Base-by-base conservation (phyloP, 2,329 filamentous ascomycete genomes). In the Pezicula radicicola region DNA sequence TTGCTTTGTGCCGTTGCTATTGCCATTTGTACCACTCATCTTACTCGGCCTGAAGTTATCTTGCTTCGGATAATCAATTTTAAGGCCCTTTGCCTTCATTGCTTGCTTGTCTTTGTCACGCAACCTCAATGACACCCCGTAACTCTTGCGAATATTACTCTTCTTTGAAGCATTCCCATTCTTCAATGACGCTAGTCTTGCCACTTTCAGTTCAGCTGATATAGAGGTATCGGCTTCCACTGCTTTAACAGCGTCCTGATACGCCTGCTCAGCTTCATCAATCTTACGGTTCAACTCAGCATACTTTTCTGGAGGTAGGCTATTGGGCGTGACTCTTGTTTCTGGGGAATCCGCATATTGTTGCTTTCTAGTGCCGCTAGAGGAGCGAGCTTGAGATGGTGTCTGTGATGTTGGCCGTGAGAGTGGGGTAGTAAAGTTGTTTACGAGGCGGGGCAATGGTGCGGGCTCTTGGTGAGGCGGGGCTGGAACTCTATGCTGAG, bases 61-160 rank as follows among this genome's bases (percentile, higher is more conserved):
- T 33, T 33, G 15, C 27, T 30, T 45, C 6, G 25, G 25, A n/a
- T 45, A 30, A 28, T 16, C 27, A 27, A 27, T 13, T 9, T 27
- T 12, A 13, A 45, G 42, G 8, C 42, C 42, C 27, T 45, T 25
- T 5, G 48, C 42, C 18, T 44, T 43, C 35, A 52, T 48, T 15
- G 54, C 53, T 15, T 49, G 39, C 55, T 64, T 66, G 19, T 66
- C 62, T 30, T 55, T 60, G 9, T 64, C 56, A 10, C 63, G 48
- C 49, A 65, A 49, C 6, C 63, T 54, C n/a, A 66, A 48, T 41
- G 53, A 63, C 3, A 66, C 63, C 27, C 61, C 61, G 51, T 59
- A 59, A 2, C 48, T 45, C 49, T 58, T 60, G 5, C 63, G 55
- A 28, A 64, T 63, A 16, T 63, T 59, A 35, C 55, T 59, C 46